Evolutionary conservation across 805 yeast species (phyloP).

Genomic region (Helenozyma rhizophorensis): DNA sequence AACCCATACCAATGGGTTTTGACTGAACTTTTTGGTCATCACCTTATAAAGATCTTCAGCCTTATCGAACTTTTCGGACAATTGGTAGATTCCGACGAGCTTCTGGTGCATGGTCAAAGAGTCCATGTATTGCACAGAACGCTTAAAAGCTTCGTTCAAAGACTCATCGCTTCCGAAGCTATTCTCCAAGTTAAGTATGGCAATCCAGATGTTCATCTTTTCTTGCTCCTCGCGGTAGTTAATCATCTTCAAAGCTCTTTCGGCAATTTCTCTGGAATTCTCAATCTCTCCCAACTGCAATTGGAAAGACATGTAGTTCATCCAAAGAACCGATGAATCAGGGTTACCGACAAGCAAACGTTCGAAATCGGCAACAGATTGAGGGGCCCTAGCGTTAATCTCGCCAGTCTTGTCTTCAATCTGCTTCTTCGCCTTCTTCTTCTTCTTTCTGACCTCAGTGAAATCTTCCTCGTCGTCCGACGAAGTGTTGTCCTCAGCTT

Average conservation of each 20-base stretch:
- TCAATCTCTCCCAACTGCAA: slow-evolving; percentile 90
- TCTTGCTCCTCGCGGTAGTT: slow-evolving; percentile 89
- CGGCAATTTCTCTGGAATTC: slow-evolving; percentile 89
- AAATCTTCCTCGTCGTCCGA: slow-evolving; percentile 57
- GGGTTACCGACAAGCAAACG: slow-evolving; percentile 89
- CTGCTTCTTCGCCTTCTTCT: slow-evolving; percentile 45
- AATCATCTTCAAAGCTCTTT: slow-evolving; percentile 87
- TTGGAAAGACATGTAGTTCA: slow-evolving; percentile 98
- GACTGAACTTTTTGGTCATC: slow-evolving; percentile 75
- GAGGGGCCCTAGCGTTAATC: slow-evolving; percentile 80
- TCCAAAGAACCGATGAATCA: slow-evolving; percentile 91
- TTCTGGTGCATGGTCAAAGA: slow-evolving; percentile 75
- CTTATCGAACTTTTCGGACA: slow-evolving; percentile 65
- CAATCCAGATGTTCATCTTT: slow-evolving; percentile 93
- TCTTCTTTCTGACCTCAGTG: slow-evolving; percentile 44
- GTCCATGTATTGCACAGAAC: slow-evolving; percentile 90
- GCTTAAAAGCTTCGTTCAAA: slow-evolving; percentile 73
- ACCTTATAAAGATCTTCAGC: slow-evolving; percentile 66
- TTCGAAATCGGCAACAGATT: slow-evolving; percentile 88
- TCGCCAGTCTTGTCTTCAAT: slow-evolving; percentile 83
- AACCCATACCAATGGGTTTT: slow-evolving; percentile 71
- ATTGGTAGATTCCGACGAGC: slow-evolving; percentile 66
- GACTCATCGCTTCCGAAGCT: slow-evolving; percentile 86
- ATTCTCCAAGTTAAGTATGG: slow-evolving; percentile 87
- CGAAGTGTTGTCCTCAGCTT: slow-evolving; percentile 56